Evolutionary conservation across 164 flowering plant species (phyloP).

Genomic region (Chimonanthus salicifolius): DNA sequence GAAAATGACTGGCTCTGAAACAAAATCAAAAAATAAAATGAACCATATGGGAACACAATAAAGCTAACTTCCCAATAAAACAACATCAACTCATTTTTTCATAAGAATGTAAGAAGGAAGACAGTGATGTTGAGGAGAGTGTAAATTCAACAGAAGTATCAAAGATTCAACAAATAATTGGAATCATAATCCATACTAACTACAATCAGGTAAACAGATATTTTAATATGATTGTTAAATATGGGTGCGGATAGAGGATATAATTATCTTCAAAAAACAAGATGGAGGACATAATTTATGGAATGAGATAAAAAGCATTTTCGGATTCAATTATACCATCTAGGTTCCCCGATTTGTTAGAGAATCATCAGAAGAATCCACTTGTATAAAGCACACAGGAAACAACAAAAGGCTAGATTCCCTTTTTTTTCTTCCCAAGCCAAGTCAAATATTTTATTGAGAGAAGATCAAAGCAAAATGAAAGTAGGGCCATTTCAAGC

Average conservation of each 20-base stretch:
- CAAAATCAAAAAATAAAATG: background rate
- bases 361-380: background rate
- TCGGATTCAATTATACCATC: background rate
- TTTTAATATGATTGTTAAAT: too few species aligned
- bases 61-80: background rate
- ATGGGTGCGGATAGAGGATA: too few species aligned
- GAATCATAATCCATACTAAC: too few species aligned
- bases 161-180: background rate
- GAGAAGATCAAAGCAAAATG: background rate
- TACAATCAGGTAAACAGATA: background rate
- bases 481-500: background rate
- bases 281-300: background rate
- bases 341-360: background rate
- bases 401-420: background rate
- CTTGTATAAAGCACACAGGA: background rate
- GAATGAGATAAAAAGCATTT: background rate
- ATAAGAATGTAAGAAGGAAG: background rate
- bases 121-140: background rate
- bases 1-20: too few species aligned
- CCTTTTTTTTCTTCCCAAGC: too few species aligned
- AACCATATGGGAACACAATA: background rate
- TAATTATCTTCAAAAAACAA: too few species aligned
- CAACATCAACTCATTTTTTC: background rate
- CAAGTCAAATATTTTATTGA: background rate
- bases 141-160: background rate